Conservation (phyloP, 495 filamentous ascomycete genomes). For the Chaetomium cochliodes region DNA sequence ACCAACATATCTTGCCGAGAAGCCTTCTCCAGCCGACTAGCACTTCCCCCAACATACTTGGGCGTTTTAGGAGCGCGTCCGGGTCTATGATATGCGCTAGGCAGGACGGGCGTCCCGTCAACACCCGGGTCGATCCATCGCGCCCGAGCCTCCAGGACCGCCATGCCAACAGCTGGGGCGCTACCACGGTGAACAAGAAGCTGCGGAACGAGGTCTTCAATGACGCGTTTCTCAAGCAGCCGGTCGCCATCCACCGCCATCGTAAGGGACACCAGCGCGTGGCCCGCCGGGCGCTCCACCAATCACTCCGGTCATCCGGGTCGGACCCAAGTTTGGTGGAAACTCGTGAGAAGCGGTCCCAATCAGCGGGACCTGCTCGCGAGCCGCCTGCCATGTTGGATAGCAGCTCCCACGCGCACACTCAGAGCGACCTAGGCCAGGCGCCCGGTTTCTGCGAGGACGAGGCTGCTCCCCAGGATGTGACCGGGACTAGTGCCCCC, state of each 20-base stretch:
- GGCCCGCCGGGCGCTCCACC: slow-evolving; percentile 45
- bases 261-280: slow-evolving; percentile 64
- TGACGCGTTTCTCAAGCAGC: slow-evolving; percentile 86
- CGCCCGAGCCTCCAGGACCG: slow-evolving; percentile 50
- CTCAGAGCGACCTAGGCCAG: slow-evolving; percentile 36
- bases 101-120: slow-evolving; percentile 13
- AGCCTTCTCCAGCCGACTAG: slow-evolving; percentile 59
- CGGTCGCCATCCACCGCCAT: slow-evolving; percentile 59
- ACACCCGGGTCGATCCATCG: slow-evolving; percentile 2
- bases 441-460: slow-evolving; percentile 21
- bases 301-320: slow-evolving; percentile 35
- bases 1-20: slow-evolving; percentile 89
- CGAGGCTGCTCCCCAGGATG: slow-evolving; percentile 40
- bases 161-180: slow-evolving; percentile 80
- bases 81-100: slow-evolving; percentile 23
- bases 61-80: slow-evolving; percentile 42
- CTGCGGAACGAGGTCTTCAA: slow-evolving; percentile 89
- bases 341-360: slow-evolving; percentile 22
- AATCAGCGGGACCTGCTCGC: background rate
- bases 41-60: slow-evolving; percentile 20
- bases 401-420: slow-evolving; percentile 29
- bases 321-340: slow-evolving; percentile 35
- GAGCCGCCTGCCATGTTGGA: slow-evolving; percentile 17
- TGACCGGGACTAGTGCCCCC: slow-evolving; percentile 56
- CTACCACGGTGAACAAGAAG: slow-evolving; percentile 87